These are phyloP conservation scores for Volvox reticuliferus DNA, from an alignment of 139 green algal genomes.

Conservation along the genomic window DNA sequence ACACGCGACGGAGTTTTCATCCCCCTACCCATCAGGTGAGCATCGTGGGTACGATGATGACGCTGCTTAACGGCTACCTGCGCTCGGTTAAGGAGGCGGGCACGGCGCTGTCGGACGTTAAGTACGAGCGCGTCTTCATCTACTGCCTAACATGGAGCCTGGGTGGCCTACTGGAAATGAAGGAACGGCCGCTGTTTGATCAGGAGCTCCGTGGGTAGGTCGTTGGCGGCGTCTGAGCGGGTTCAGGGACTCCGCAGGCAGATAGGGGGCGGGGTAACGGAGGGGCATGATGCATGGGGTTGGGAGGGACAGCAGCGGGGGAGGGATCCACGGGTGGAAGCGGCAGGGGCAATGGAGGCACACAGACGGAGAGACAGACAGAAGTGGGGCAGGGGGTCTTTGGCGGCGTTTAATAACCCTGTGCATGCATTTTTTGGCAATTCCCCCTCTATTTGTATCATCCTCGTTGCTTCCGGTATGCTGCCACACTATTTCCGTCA, in stretches of 20 bases:
- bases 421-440: neutral
- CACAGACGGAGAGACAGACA: no score
- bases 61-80: constrained; percentile 85
- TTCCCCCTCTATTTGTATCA: neutral
- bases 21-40: constrained; percentile 62
- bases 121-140: constrained; percentile 91
- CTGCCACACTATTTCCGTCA: no score
- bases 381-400: neutral
- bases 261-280: constrained; percentile 28
- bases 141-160: constrained; percentile 91
- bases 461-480: neutral
- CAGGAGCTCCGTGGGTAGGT: constrained; percentile 65
- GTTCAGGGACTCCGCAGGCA: constrained; percentile 52
- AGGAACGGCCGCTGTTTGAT: constrained; percentile 84
- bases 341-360: neutral
- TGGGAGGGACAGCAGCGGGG: neutral
- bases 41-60: constrained; percentile 84
- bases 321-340: neutral
- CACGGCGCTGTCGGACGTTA: constrained; percentile 57
- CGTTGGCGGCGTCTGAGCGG: no score
- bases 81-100: constrained; percentile 48
- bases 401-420: neutral
- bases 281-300: neutral
- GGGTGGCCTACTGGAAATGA: constrained; percentile 85
- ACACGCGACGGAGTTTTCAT: no score